Evolutionary conservation across 1,139 yeast genomes (phyloP), one percentile per base, ranked within the genome.

Genomic region (Zhuliangozyma blackwelliae): DNA sequence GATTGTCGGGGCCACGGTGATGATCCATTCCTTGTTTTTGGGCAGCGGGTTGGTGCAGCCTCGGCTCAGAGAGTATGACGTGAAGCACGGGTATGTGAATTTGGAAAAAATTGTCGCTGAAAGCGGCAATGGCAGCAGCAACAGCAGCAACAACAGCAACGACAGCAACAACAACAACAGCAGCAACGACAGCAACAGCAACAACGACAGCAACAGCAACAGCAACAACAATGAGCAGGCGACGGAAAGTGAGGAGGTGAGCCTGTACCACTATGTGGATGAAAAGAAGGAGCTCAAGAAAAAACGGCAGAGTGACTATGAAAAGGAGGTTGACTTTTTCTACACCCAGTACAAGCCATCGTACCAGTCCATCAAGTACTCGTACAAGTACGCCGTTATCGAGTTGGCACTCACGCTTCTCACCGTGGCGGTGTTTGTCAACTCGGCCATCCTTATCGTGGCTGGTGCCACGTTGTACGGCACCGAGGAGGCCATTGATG

Each of bases 31-130:
- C 0, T 65, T 84, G 40, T 83, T 77, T 48, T 65, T 84, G 40
- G 92, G 92, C 1, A 81, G 89, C 0, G 87, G 87, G 5, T 68
- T 84, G 35, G 92, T 83, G 3, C 89, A 82, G 49, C 80, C 90
- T n/a, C 68, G 94, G 49, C 61, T 80, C 40, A 76, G 79, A 51
- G 88, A 82, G 34, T 81, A 65, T 49, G 88, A 81, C 50, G 59
- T 71, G 7, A 65, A 66, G 32, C 61, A 77, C 44, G 82, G 82
- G 3, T 55, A 68, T 40, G 65, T 72, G 34, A 51, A 52, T 10
- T 41, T 61, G 22, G 57, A 57, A 5, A 51, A 52, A 7, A 38
- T 55, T 25, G 12, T 31, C 21, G 11, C 7, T 22, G 29, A 9
- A 22, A 22, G 23, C 10, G 23, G 7, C 22, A 21, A 21, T 7